Evolutionary conservation across 2,329 filamentous ascomycete genomes (phyloP).

Genomic region (Aschersonia sp.): DNA sequence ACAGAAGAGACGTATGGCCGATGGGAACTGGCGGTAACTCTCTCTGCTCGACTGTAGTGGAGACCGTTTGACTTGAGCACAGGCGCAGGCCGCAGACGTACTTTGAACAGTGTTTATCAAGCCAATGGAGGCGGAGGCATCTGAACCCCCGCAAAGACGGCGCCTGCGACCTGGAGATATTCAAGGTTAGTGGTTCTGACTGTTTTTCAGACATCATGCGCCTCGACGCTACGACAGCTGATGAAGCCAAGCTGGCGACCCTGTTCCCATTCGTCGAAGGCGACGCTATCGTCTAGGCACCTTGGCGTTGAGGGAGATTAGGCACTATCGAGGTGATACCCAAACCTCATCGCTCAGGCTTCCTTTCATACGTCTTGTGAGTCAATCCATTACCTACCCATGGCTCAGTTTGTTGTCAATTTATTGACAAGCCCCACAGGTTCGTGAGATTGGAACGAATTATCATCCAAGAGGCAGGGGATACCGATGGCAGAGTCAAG

Average conservation of each 20-base stretch:
- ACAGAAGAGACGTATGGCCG: too few relatives aligned
- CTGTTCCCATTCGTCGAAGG: conserved; percentile 45
- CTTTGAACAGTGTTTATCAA: background rate
- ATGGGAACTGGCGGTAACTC: too few relatives aligned
- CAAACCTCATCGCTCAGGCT: conserved; percentile 74
- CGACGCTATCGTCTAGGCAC: conserved; percentile 66
- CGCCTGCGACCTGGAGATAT: conserved; percentile 21
- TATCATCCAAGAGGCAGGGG: conserved; percentile 49
- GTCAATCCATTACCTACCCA: conserved; percentile 4
- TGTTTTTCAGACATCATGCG: background rate
- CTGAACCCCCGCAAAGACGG: background rate
- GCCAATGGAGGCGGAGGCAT: conserved; percentile 1
- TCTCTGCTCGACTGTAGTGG: too few relatives aligned
- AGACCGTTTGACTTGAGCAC: background rate
- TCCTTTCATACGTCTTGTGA: conserved; percentile 62
- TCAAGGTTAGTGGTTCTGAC: conserved; percentile 16
- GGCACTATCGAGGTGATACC: conserved; percentile 76
- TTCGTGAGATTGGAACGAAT: conserved; percentile 55
- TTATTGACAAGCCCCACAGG: conserved; percentile 5
- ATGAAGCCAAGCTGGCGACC: conserved; percentile 48
- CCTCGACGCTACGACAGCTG: background rate
- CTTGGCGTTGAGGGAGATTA: conserved; percentile 78
- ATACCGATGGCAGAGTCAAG: conserved; percentile 91
- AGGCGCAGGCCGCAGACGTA: background rate
- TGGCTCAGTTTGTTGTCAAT: background rate